Percentiles rank a stretch among this genome's conserved stretches.
phyloP scores from a whole-genome alignment of 371 early-diverging fungal species.

The Rhizopus stolonifer region DNA sequence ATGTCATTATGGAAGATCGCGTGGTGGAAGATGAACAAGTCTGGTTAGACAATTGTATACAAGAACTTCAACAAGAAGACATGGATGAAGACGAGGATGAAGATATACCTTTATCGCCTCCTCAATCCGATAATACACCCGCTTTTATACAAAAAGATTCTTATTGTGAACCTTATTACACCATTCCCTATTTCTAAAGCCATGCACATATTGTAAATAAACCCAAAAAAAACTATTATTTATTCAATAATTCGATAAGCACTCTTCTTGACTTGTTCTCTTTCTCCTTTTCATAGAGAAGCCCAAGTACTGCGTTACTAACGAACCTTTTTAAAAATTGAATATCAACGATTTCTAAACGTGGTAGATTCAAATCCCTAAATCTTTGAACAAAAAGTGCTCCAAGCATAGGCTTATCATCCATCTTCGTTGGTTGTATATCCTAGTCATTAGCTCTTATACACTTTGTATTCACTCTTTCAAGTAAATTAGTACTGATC shows the following conservation, averaged over 20 bases:
- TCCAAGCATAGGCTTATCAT: constrained; percentile 71
- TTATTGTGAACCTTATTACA: not conserved
- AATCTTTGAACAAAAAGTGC: constrained; percentile 84
- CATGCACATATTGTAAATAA: too few relatives aligned
- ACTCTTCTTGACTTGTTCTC: constrained; percentile 57
- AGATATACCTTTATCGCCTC: constrained; percentile 20
- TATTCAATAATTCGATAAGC: constrained; percentile 61
- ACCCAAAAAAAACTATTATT: not conserved
- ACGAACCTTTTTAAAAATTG: constrained; percentile 84
- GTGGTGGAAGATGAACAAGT: constrained; percentile 9
- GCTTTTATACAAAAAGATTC: not conserved
- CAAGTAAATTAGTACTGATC: constrained; percentile 51
- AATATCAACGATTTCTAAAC: constrained; percentile 76
- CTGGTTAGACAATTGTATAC: constrained; percentile 22
- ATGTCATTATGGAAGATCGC: constrained; percentile 9
- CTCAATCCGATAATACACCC: constrained; percentile 1
- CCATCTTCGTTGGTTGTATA: constrained; percentile 57
- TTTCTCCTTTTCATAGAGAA: constrained; percentile 62
- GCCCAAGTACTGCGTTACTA: constrained; percentile 63
- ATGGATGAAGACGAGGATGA: constrained; percentile 19
- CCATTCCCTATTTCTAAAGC: not conserved
- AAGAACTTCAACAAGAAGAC: constrained; percentile 12
- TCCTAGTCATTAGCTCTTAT: not conserved
- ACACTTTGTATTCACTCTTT: constrained; percentile 33
- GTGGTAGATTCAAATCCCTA: constrained; percentile 77